phyloP scores from a whole-genome alignment of 805 yeast species.

The Candida nanaspora region DNA sequence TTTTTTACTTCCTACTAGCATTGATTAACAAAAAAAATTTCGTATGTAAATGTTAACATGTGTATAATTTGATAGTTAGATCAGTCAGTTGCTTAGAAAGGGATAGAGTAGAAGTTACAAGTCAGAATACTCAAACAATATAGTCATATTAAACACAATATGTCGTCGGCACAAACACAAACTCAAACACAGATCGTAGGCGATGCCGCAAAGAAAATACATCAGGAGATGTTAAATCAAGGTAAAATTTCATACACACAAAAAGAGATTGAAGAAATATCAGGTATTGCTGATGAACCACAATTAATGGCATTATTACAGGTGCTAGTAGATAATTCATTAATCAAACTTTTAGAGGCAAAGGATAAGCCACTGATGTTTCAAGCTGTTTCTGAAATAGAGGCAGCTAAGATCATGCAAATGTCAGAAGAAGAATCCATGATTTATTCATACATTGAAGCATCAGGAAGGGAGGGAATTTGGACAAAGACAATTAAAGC shows the following conservation, averaged over 20 bases:
- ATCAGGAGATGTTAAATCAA: constrained; percentile 52
- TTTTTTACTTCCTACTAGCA: too few species aligned
- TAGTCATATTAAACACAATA: too few species aligned
- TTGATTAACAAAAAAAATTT: too few species aligned
- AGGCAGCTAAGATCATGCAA: constrained; percentile 67
- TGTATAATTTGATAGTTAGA: too few species aligned
- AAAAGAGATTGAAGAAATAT: constrained; percentile 51
- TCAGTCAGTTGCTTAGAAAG: too few species aligned
- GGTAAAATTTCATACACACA: constrained; percentile 54
- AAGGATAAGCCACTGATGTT: constrained; percentile 58
- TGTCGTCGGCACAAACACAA: not conserved
- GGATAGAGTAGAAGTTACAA: too few species aligned
- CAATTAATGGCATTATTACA: constrained; percentile 38
- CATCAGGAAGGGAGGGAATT: constrained; percentile 90
- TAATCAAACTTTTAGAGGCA: constrained; percentile 60
- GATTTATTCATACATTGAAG: constrained; percentile 86
- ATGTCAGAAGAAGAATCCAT: constrained; percentile 87
- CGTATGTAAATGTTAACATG: too few species aligned
- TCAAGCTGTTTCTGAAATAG: constrained; percentile 64
- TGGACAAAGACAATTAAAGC: constrained; percentile 93
- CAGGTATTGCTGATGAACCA: constrained; percentile 30
- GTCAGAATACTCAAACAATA: too few species aligned
- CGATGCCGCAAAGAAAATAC: constrained; percentile 44
- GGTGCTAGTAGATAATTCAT: constrained; percentile 37
- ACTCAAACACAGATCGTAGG: too few species aligned